These are phyloP conservation scores for Rickenella mellea DNA, from an alignment of 768 basidiomycete genomes.

Conservation along the genomic window DNA sequence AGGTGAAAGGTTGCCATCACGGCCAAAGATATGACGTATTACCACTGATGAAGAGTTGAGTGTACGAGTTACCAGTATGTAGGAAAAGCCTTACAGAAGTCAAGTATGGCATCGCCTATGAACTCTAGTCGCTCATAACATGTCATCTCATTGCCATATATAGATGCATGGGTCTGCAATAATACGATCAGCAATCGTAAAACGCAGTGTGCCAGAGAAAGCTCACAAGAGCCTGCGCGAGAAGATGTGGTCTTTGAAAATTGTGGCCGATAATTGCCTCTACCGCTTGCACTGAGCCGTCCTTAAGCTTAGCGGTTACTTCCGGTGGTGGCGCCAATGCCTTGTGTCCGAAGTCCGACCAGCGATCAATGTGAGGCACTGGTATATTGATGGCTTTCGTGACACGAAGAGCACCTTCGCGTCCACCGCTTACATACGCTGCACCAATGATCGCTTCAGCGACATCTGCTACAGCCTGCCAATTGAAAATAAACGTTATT, in stretches of 20 bases:
- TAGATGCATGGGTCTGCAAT: slow-evolving; percentile 59
- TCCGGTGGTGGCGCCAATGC: slow-evolving; percentile 31
- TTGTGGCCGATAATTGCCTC: slow-evolving; percentile 56
- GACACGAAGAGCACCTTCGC: slow-evolving; percentile 52
- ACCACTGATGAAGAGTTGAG: slow-evolving; percentile 40
- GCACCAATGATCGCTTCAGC: slow-evolving; percentile 80
- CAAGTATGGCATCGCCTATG: slow-evolving; percentile 78
- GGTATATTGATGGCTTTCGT: slow-evolving; percentile 59
- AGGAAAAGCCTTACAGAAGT: slow-evolving; percentile 49
- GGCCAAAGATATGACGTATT: slow-evolving; percentile 58
- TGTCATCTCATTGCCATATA: slow-evolving; percentile 42
- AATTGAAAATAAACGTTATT: slow-evolving; percentile 1
- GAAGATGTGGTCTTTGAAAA: slow-evolving; percentile 51
- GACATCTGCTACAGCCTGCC: slow-evolving; percentile 73
- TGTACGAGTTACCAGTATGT: slow-evolving; percentile 1
- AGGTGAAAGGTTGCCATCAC: slow-evolving; percentile 54
- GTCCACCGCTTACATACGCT: slow-evolving; percentile 66
- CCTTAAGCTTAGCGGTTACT: slow-evolving; percentile 33
- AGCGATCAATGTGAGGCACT: slow-evolving; percentile 51
- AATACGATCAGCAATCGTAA: no score
- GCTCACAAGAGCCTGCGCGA: slow-evolving; percentile 66
- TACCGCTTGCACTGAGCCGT: slow-evolving; percentile 43
- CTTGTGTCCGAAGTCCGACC: slow-evolving; percentile 57
- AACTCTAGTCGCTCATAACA: slow-evolving; percentile 77
- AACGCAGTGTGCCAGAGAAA: no score